Evolutionary conservation across 257 asterid genomes (phyloP).

Genomic region (Solanum lycopersicoides): DNA sequence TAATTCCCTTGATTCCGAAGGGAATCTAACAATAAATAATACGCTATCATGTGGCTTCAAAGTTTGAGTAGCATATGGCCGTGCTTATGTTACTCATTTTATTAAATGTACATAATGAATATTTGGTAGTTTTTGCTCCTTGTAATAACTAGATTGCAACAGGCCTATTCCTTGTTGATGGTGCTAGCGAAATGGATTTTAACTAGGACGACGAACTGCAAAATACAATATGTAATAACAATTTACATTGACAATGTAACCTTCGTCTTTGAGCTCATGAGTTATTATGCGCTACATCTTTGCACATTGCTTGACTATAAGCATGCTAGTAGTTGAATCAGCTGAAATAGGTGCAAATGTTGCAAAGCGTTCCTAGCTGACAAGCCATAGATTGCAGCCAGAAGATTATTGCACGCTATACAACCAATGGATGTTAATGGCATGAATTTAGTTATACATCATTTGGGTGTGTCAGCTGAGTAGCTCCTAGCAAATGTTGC

Average conservation of each 20-base stretch:
- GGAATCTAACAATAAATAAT: not conserved
- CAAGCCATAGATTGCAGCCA: not conserved
- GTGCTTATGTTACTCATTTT: not conserved
- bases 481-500: constrained; percentile 45
- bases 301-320: not conserved
- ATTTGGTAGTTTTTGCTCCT: not conserved
- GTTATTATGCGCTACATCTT: not conserved
- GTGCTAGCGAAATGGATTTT: not conserved
- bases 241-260: not conserved
- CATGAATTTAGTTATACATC: not conserved
- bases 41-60: not conserved
- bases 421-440: not conserved
- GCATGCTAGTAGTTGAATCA: not conserved
- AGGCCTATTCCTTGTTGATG: not conserved
- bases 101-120: not conserved
- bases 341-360: not conserved
- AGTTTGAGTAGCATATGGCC: not conserved
- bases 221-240: not conserved
- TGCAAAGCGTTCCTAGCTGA: not conserved
- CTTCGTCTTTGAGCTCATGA: not conserved
- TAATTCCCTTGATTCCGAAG: not conserved
- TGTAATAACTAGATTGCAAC: not conserved
- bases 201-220: not conserved
- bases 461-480: constrained; percentile 36
- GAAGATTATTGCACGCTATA: not conserved